These are phyloP conservation scores for Epichloe scottii DNA, from an alignment of 2,329 filamentous ascomycete species.

Conservation along the genomic window DNA sequence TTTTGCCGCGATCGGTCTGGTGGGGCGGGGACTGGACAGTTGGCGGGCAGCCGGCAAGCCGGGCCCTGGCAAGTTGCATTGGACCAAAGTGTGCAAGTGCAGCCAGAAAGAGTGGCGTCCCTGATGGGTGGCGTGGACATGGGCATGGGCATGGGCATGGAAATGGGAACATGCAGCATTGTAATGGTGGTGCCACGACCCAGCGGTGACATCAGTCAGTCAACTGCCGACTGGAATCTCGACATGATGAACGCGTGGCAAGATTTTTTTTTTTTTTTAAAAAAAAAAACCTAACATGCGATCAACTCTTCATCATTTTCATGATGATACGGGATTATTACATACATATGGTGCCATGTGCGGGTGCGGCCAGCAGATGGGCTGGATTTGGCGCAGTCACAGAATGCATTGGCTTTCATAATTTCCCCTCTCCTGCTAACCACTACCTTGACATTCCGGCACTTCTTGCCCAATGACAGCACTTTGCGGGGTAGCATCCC, in stretches of 20 bases:
- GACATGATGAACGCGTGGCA: not conserved
- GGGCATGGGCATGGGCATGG: no score
- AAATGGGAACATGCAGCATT: no score
- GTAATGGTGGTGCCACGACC: not conserved
- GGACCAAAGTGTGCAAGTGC: not conserved
- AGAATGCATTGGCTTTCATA: no score
- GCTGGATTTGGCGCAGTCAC: no score
- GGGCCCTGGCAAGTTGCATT: no score
- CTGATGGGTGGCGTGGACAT: not conserved
- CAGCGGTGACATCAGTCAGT: not conserved
- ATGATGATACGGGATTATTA: not conserved
- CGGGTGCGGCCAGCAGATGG: no score
- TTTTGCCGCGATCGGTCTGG: conserved; percentile 6
- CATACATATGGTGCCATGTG: not conserved
- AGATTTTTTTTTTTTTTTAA: no score
- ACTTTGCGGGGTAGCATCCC: conserved; percentile 10
- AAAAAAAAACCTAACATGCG: no score
- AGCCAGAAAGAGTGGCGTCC: not conserved
- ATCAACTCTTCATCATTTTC: no score
- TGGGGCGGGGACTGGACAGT: not conserved
- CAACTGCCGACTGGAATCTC: not conserved
- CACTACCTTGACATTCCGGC: no score
- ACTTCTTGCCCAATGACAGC: conserved; percentile 4
- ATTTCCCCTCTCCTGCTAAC: no score
- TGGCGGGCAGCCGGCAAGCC: no score